Evolutionary conservation across 2,329 filamentous ascomycete species (phyloP).

Genomic region (Thermothelomyces thermophilus): DNA sequence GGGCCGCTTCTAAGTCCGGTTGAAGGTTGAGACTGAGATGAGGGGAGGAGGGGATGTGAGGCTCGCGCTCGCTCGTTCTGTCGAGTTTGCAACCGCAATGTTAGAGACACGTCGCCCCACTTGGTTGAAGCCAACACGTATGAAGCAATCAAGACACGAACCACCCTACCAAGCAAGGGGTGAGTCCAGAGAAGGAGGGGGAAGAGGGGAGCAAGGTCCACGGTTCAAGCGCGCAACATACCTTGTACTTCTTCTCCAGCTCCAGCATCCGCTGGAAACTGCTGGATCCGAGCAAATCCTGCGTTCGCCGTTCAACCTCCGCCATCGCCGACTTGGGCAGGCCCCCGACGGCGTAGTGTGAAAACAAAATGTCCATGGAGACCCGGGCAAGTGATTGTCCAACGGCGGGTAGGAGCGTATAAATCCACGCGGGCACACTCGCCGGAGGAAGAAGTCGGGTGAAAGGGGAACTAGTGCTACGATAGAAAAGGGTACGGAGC

Average conservation of each 20-base stretch:
- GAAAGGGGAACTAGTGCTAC: background rate
- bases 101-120: slow-evolving; percentile 15
- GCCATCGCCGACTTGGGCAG: slow-evolving; percentile 22
- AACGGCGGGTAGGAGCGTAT: slow-evolving; percentile 4
- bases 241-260: slow-evolving; percentile 52
- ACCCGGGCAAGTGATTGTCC: background rate
- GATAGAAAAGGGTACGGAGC: slow-evolving; percentile 1
- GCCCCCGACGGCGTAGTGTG: slow-evolving; percentile 15
- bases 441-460: slow-evolving; percentile 9
- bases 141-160: slow-evolving; percentile 15
- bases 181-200: background rate
- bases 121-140: slow-evolving; percentile 12
- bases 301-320: slow-evolving; percentile 19
- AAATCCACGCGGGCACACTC: slow-evolving; percentile 8
- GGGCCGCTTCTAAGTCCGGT: slow-evolving; percentile 12
- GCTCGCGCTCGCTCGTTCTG: slow-evolving; percentile 29
- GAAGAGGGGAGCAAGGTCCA: too few relatives aligned
- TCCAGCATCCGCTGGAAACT: slow-evolving; percentile 55
- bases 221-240: slow-evolving; percentile 30
- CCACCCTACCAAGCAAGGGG: too few relatives aligned
- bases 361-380: slow-evolving; percentile 22
- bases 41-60: slow-evolving; percentile 12
- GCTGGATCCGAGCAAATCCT: slow-evolving; percentile 33
- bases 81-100: slow-evolving; percentile 14
- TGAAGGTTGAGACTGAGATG: slow-evolving; percentile 11